Evolutionary conservation across 2,329 filamentous ascomycete species (phyloP), one percentile per base, ranked within the genome.

Genomic region (Cordyceps farinosa): DNA sequence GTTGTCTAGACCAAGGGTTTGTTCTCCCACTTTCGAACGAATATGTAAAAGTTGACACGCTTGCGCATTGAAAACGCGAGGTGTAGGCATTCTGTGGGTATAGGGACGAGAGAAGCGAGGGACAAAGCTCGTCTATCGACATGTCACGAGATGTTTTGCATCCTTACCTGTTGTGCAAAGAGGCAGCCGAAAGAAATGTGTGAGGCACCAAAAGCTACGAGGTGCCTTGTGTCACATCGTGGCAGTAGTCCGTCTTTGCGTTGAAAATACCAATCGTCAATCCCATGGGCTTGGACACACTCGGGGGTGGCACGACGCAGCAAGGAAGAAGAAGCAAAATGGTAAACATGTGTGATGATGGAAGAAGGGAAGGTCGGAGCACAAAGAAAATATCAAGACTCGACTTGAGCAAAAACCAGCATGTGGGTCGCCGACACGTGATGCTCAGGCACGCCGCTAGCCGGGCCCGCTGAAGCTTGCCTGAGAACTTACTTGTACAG

Each of bases 1-100:
- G 84, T 83, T 87, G 84, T 87, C 84, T 86, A 86, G 84, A 83
- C 84, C 84, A 75, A 80, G 74, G 76, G 77, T 72, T 86, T 81
- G 70, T 80, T 86, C 82, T 87, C 82, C 84, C 84, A 86, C 83
- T 34, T 74, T 83, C 82, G 83, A 86, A 79, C 77, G 77, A 79
- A 71, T 80, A 78, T 74, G 75, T 74, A 72, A 83, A 83, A 84
- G 80, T 84, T 85, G 78, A 85, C 84, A 82, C 78, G 76, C 79
- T 75, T 78, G 82, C 80, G 82, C 80, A 86, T 79, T 76, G 79
- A 80, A 70, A 77, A 76, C 80, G 82, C 79, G 75, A 82, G 79
- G 83, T 84, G 84, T 80, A 85, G 84, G 84, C 82, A 86, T 81
- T 80, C 78, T 78, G 83, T 85, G 83, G 82, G 78, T 73, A 63